These are phyloP conservation scores for Tolypocladium album DNA, from an alignment of 2,329 filamentous ascomycete genomes.

Conservation along the genomic window DNA sequence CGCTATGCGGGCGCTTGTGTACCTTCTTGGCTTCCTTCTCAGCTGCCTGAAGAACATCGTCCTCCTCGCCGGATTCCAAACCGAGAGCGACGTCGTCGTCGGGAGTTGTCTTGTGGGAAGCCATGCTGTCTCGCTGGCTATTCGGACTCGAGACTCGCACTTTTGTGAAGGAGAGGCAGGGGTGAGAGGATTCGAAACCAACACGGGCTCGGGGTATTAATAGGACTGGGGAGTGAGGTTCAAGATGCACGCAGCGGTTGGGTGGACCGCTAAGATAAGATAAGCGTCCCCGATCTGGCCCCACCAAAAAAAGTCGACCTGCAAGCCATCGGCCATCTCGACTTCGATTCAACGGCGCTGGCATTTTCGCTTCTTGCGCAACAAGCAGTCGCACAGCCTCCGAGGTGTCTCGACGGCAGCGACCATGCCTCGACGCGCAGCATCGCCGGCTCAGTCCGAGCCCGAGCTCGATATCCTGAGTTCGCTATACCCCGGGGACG, in stretches of 20 bases:
- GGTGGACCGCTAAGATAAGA: conserved; percentile 20
- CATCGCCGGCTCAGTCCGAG: conserved; percentile 78
- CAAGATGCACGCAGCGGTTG: neutral
- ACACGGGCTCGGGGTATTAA: neutral
- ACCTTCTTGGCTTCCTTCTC: conserved; percentile 83
- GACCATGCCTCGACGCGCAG: conserved; percentile 59
- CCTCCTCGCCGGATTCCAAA: conserved; percentile 38
- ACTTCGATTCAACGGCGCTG: neutral
- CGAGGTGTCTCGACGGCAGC: conserved; percentile 64
- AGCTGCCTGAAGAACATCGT: conserved; percentile 69
- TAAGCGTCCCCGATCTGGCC: conserved; percentile 11
- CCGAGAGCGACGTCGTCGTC: conserved; percentile 16
- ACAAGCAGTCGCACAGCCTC: neutral
- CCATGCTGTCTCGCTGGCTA: neutral
- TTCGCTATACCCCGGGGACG: conserved; percentile 57
- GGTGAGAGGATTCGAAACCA: neutral
- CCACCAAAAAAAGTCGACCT: conserved; percentile 19
- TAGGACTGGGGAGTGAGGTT: neutral
- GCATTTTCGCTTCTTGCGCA: neutral
- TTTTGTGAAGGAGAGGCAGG: no score
- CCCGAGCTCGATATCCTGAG: conserved; percentile 84
- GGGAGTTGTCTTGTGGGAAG: conserved; percentile 21
- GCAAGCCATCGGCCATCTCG: neutral
- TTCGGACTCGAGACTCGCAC: neutral
- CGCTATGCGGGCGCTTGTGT: conserved; percentile 10